A percentile compares a stretch with the other conserved stretches of the same genome.
Conservation (phyloP, 129 eudicot genomes). For the Flaveria linearis region DNA sequence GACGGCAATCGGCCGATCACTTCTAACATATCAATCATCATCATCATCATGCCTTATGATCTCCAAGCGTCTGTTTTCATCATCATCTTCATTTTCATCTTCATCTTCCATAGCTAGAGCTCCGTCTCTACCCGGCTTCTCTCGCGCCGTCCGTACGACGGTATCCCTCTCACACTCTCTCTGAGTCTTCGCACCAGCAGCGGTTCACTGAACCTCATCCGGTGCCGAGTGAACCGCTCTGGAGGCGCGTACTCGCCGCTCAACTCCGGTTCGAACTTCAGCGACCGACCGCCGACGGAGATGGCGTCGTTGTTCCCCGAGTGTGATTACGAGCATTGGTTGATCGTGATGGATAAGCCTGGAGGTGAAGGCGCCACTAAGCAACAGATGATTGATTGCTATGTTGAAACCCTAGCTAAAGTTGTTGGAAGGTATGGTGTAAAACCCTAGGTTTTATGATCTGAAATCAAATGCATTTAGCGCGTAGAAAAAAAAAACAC, state of each 20-base stretch:
- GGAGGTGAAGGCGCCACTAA: constrained; percentile 92
- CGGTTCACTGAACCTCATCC: constrained; percentile 48
- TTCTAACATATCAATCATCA: constrained; percentile 38
- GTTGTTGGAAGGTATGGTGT: constrained; percentile 68
- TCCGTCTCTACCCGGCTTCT: constrained; percentile 51
- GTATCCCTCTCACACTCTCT: constrained; percentile 53
- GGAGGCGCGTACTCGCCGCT: constrained; percentile 91
- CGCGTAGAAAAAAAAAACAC: too few relatives aligned
- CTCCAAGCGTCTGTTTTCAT: constrained; percentile 48
- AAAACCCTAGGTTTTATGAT: constrained; percentile 12
- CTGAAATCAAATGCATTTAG: neutral
- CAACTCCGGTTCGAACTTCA: constrained; percentile 69
- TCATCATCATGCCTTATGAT: constrained; percentile 23
- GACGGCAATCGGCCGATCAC: constrained; percentile 44
- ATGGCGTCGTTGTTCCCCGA: constrained; percentile 98
- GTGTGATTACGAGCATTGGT: constrained; percentile 96
- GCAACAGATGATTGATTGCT: constrained; percentile 89
- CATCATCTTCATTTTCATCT: constrained; percentile 33
- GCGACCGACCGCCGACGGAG: constrained; percentile 97
- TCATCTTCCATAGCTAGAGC: constrained; percentile 34
- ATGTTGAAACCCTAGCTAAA: constrained; percentile 78
- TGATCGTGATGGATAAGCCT: constrained; percentile 96
- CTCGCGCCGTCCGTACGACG: constrained; percentile 42
- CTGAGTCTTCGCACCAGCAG: constrained; percentile 26
- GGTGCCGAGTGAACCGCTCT: constrained; percentile 74